Base-by-base conservation (phyloP, 192 early-diverging fungal species). In the Spizellomyces punctatus region DNA sequence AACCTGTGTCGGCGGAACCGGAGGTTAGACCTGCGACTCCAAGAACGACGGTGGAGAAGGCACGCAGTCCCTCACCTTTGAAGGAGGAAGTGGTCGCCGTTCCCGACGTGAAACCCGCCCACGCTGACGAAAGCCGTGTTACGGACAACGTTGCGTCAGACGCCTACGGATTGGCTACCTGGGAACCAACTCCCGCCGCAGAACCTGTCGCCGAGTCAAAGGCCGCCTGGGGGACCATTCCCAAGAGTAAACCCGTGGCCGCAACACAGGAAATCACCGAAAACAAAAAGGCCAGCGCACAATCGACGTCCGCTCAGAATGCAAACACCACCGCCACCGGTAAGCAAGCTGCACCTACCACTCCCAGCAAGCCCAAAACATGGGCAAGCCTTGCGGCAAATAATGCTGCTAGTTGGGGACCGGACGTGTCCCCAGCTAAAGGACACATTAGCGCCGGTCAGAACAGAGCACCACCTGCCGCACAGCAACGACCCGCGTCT, bases 321-420 rank as follows among this genome's bases (percentile, higher is more conserved):
- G 46, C 63, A 45, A 36, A 66, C 45, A 63, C 74, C 48, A 69
- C 70, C 43, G 62, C 72, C 48, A 57, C 66, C 50, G 41, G 63
- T 45, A 64, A 74, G 63, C 65, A 78, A 1, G 55, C 72, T 14
- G 67, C 74, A 21, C 71, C 80, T 16, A 79, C 90, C 17, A 21
- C 47, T 9, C 70, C 69, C 6, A 58, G 82, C 48, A 86, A 90
- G 76, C 90, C 88, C 59, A 89, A 87, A 58, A 86, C 91, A 44
- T 95, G 94, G 94, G 92, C 94, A 8, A 84, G 79, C 67, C 77
- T 93, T 14, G 91, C 89, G 3, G 89, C 90, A 55, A 82, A 72
- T 42, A 79, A 88, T 74, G 67, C 68, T 43, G 75, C 65, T 44
- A 83, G 82, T 67, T 91, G 89, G 89, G 81, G 14, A 16, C 73